Conservation (phyloP, 805 yeast genomes). For the Jamesozyma jinghongensis region DNA sequence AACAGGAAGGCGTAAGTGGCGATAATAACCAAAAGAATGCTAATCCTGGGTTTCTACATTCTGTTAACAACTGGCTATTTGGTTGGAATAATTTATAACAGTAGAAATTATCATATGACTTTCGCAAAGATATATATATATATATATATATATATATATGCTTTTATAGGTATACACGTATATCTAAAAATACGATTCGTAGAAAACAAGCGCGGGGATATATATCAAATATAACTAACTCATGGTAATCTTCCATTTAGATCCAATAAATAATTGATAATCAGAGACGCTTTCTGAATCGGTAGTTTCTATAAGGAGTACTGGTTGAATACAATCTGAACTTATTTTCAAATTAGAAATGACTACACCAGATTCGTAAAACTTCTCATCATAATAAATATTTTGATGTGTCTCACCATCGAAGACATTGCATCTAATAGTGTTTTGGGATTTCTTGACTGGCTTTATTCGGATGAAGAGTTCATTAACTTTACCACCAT, state of each 20-base stretch:
- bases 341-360: constrained; percentile 9
- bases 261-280: constrained; percentile 6
- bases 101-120: too few relatives aligned
- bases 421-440: constrained; percentile 17
- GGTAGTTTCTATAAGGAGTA: constrained; percentile 16
- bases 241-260: constrained; percentile 6
- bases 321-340: constrained; percentile 2
- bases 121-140: too few relatives aligned
- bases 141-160: too few relatives aligned
- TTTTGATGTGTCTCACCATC: constrained; percentile 12
- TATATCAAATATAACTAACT: too few relatives aligned
- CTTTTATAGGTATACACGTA: too few relatives aligned
- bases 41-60: constrained; percentile 18
- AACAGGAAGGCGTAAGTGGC: constrained; percentile 15
- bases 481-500: constrained; percentile 3
- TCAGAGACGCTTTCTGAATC: not conserved
- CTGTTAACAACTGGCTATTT: constrained; percentile 41
- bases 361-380: constrained; percentile 10
- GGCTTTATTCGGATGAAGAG: constrained; percentile 15
- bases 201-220: too few relatives aligned
- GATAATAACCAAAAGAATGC: constrained; percentile 5
- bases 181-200: too few relatives aligned
- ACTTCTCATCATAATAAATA: constrained; percentile 8
- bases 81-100: constrained; percentile 44
- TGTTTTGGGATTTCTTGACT: not conserved